Base-by-base conservation (phyloP, 2,329 filamentous ascomycete species). In the Monilinia vaccinii-corymbosi region DNA sequence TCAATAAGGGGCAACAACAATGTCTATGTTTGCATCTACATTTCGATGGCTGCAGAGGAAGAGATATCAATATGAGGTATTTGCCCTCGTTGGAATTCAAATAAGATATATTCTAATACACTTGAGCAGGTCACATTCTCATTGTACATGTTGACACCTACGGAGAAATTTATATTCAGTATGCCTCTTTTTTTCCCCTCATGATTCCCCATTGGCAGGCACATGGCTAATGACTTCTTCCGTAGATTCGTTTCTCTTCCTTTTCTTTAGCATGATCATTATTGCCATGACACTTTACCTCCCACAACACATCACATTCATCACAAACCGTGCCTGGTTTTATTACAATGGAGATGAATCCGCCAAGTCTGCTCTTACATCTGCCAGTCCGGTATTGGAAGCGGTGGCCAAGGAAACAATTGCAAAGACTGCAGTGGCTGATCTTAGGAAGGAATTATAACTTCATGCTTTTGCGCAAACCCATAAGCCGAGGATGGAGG, bases 81-180 rank as follows among this genome's bases (percentile, higher is more conserved):
- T 44, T 25, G 6, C 28, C 11, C 23, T 21, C 36, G 11, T 53
- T 34, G 45, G 42, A 18, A 32, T 31, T n/a, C 31, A 38, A 48
- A 4, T 13, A 16, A 32, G 25, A 31, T 34, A 51, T n/a, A 31
- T 60, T 40, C 56, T 67, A 25, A 62, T 58, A 96, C 94, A 79
- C 91, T 95, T 78, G 89, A 96, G 71, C 91, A 99, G 78, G 93
- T 97, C 73, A 97, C 93, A 14, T 94, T 95, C 75, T 88, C 89
- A 63, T 83, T 97, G 31, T 97, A 99, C 81, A 97, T 99, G 89
- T 87, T 97, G 69, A 97, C 92, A 42, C 88, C 91, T 1, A 91
- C 88, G 56, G 94, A 99, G 79, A 96, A 96, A 75, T 93, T 96
- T 76, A 87, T 96, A 69, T 96, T 97, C 77, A 97, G 94, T 97